A percentile compares a stretch with the other conserved stretches of the same genome.
Evolutionary conservation across 116 monocot genomes (phyloP).

Genomic region (Cymodocea nodosa): DNA sequence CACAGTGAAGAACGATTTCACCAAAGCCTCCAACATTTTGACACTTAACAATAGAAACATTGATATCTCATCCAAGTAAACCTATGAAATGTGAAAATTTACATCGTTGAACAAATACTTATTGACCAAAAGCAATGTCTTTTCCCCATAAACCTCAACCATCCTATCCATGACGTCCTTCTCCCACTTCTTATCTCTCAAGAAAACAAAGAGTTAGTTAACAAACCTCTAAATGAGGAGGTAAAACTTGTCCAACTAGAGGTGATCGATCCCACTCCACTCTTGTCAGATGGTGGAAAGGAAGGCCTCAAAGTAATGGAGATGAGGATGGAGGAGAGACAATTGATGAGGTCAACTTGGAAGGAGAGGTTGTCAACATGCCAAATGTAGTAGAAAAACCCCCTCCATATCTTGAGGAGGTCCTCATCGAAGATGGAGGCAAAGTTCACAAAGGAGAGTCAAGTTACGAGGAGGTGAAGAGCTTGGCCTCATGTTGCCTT

Average conservation of each 20-base stretch:
- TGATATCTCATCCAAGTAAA: constrained; percentile 68
- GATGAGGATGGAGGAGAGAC: constrained; percentile 42
- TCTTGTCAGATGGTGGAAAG: constrained; percentile 72
- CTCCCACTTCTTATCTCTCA: constrained; percentile 40
- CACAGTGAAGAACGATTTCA: constrained; percentile 41
- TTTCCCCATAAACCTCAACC: constrained; percentile 26
- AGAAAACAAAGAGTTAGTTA: constrained; percentile 32
- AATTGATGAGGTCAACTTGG: constrained; percentile 44
- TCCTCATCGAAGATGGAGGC: constrained; percentile 23
- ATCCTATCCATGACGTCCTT: constrained; percentile 12
- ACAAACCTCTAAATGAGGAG: constrained; percentile 54
- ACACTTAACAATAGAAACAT: constrained; percentile 33
- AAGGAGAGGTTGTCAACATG: constrained; percentile 64
- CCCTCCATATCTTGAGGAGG: constrained; percentile 97
- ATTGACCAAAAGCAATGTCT: constrained; percentile 41
- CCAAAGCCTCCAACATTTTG: constrained; percentile 23
- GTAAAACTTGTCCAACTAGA: constrained; percentile 88
- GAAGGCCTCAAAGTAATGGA: constrained; percentile 49
- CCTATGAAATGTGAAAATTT: constrained; percentile 65
- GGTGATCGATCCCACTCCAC: constrained; percentile 80
- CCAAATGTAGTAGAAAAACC: constrained; percentile 93
- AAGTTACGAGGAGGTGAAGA: constrained; percentile 36
- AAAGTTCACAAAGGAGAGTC: constrained; percentile 20
- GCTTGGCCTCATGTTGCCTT: constrained; percentile 33
- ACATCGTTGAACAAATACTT: constrained; percentile 44